Evolutionary conservation across 495 filamentous ascomycete genomes (phyloP), one percentile per base, ranked within the genome.

Genomic region (Penicillium herquei): DNA sequence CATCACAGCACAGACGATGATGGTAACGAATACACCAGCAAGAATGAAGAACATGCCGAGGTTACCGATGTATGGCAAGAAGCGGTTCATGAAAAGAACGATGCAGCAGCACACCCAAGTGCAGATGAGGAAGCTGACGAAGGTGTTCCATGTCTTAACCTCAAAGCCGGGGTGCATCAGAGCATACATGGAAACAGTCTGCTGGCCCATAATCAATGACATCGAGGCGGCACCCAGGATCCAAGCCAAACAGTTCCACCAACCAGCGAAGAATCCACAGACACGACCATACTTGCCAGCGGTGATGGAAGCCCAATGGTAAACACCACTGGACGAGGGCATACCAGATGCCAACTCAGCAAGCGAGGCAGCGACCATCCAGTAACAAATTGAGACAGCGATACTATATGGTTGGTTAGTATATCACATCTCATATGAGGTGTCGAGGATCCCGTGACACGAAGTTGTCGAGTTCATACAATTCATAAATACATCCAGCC

Each of bases 171-270:
- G 82, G 59, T 92, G 85, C 64, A 84, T 86, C 10, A 87, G 66
- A 10, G 80, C 81, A 65, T 92, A 95, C 81, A 93, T 84, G 72
- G 51, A 89, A 3, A 78, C 81, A 6, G 79, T 71, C 56, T 90
- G 84, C 55, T 89, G 88, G 18, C 80, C 83, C 9, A 86, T 78
- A 52, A 92, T 91, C 39, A 81, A 73, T 3, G 79, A 74, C 56
- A 91, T 84, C 1, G 88, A 86, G 11, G 89, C 85, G 62, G 71
- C 88, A 66, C 70, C 78, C 11, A 81, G 61, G 30, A 80, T 63
- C 89, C 89, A 92, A n/a, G 85, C 91, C 51, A 90, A 81, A 63
- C 85, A 87, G 64, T 95, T 95, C 75, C 87, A 83, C 71, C 81
- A 90, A 7, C 90, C 91, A 0, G 89, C 85, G 58, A 90, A 93